phyloP scores from a whole-genome alignment of 352 stramenopile species.

The Globisporangium nodosum region DNA sequence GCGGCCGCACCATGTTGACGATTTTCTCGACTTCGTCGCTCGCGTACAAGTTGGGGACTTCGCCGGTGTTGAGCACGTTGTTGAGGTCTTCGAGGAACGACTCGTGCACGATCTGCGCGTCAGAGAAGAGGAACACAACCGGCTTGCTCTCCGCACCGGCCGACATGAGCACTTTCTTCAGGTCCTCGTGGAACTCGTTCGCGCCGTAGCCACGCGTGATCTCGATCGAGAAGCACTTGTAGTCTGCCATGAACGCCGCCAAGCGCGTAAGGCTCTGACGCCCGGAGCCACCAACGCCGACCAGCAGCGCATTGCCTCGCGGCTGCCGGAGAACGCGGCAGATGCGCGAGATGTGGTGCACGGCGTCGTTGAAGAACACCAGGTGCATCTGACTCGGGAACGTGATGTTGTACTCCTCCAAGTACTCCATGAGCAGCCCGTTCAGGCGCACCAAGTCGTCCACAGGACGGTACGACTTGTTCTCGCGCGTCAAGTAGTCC shows the following conservation, averaged over 20 bases:
- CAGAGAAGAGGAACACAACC: constrained; percentile 91
- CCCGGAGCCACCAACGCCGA: constrained; percentile 89
- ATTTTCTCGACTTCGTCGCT: constrained; percentile 91
- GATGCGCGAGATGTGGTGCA: constrained; percentile 92
- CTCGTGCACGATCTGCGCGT: constrained; percentile 92
- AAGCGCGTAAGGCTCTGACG: constrained; percentile 89
- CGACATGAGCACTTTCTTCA: constrained; percentile 89
- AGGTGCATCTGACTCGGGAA: constrained; percentile 92
- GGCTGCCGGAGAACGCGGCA: constrained; percentile 90
- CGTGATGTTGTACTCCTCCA: constrained; percentile 95
- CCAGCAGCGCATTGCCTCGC: constrained; percentile 88
- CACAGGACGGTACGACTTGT: constrained; percentile 68
- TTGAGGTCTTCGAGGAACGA: constrained; percentile 95
- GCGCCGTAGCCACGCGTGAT: constrained; percentile 90
- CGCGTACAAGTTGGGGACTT: constrained; percentile 92
- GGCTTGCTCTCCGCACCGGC: constrained; percentile 84
- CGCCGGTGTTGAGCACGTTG: constrained; percentile 91
- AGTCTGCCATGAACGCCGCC: constrained; percentile 90
- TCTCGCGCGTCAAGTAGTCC: constrained; percentile 85
- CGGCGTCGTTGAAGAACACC: constrained; percentile 94
- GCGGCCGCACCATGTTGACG: constrained; percentile 69
- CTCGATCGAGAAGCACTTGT: constrained; percentile 89
- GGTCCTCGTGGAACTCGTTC: constrained; percentile 90
- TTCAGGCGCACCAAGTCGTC: constrained; percentile 66
- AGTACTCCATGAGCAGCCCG: constrained; percentile 80